Percentiles rank a stretch among this genome's conserved stretches.
Evolutionary conservation across 352 stramenopile genomes (phyloP).

Genomic region (Ochromonadaceae sp.): DNA sequence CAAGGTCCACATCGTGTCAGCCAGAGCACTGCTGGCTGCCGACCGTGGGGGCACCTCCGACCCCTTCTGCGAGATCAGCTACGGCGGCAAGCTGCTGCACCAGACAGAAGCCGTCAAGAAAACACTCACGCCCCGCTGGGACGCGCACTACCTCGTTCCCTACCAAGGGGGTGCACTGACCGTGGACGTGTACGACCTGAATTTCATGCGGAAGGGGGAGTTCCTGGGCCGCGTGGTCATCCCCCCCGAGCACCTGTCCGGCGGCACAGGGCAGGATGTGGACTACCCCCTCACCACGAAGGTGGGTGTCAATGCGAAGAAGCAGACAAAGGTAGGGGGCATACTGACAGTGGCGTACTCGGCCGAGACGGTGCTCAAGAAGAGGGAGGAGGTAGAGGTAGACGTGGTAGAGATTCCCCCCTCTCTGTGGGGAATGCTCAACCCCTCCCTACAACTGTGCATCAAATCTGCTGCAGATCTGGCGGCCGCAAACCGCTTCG

Average conservation of each 20-base stretch:
- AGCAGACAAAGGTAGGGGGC: not conserved
- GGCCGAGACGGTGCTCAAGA: not conserved
- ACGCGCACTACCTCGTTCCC: not conserved
- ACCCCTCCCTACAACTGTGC: not conserved
- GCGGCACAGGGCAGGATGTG: not conserved
- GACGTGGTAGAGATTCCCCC: not conserved
- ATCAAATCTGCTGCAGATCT: not conserved
- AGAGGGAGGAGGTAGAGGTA: not conserved
- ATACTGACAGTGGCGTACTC: not conserved
- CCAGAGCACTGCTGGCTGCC: not conserved
- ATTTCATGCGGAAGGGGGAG: not conserved
- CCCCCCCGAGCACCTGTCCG: not conserved
- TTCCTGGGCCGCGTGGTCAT: not conserved
- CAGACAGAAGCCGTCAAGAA: not conserved
- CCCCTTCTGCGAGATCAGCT: not conserved
- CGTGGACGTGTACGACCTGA: not conserved
- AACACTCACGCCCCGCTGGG: not conserved
- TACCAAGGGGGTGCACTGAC: not conserved
- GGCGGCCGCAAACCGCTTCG: not conserved
- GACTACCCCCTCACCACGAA: not conserved
- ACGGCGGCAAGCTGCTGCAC: not conserved
- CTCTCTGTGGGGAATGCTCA: not conserved
- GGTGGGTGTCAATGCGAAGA: not conserved
- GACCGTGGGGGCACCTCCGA: not conserved
- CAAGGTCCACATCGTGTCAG: not conserved